Base-by-base conservation (phyloP, 2,329 filamentous ascomycete species). In the Chalara sp. region DNA sequence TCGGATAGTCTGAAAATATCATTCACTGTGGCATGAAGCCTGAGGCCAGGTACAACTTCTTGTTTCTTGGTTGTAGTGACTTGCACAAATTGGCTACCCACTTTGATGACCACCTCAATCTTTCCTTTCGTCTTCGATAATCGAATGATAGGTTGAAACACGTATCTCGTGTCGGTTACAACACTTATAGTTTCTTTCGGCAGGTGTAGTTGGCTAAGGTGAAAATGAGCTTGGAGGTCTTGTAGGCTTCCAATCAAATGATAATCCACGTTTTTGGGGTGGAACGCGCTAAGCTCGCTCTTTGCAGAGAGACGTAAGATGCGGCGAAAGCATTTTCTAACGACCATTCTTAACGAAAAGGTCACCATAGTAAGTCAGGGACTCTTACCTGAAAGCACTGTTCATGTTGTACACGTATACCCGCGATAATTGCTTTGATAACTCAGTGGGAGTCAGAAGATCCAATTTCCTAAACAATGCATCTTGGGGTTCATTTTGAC, bases 321-420 rank as follows among this genome's bases (percentile, higher is more conserved):
- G 29, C 81, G 76, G 5, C 83, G 75, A 59, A 86, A 80, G 58
- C 81, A 86, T 72, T 84, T 83, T 56, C 76, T 76, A 79, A 37
- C 73, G 40, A 13, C 29, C n/a, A 2, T 13, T 7, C 2, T 43
- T 43, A 43, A 12, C 29, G 2, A 28, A 13, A 13, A 4, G 4
- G 6, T 43, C 8, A 43, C 29, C n/a, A 12, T 43, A 28, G 8
- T 21, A 28, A 43, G 40, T 8, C 29, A 7, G 8, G 7, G 3
- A 8, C 8, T 13, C 84, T 70, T 81, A 82, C 60, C 75, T 76
- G 64, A 84, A 86, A 8, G 81, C 77, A 60, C 79, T 85, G 59
- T 87, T 87, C 82, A 86, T 86, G 61, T 87, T 87, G 66, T 87
- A 86, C 12, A 87, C 73, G 56, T 86, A 87, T 40, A 85, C 74